Conservation (phyloP, 768 basidiomycete species). For the Boletus subcaerulescens region DNA sequence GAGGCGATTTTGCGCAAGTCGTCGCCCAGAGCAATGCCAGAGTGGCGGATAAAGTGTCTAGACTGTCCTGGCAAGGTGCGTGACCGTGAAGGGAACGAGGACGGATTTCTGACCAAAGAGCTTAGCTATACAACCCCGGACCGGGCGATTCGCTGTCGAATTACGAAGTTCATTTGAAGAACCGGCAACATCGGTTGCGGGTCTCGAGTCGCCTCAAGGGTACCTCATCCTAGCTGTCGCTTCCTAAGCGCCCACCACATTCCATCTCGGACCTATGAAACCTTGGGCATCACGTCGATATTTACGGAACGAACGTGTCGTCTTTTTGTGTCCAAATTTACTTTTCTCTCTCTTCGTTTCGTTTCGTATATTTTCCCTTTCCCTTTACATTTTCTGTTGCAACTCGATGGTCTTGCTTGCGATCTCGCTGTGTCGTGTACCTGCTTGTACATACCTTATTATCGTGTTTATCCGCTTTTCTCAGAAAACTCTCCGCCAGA, state of each 20-base stretch:
- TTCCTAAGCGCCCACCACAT: not conserved
- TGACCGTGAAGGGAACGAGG: not conserved
- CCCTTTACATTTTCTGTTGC: slow-evolving; percentile 1
- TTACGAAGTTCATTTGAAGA: slow-evolving; percentile 91
- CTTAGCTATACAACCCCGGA: slow-evolving; percentile 85
- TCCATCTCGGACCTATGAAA: slow-evolving; percentile 11
- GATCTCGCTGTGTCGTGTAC: slow-evolving; percentile 23
- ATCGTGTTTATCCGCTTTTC: slow-evolving; percentile 30
- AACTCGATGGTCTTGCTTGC: slow-evolving; percentile 21
- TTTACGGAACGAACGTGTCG: slow-evolving; percentile 13
- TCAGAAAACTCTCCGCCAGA: not conserved
- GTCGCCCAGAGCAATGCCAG: slow-evolving; percentile 52
- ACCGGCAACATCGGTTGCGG: slow-evolving; percentile 72
- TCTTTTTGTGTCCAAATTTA: slow-evolving; percentile 7
- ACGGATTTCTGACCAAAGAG: not conserved
- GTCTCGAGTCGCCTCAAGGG: slow-evolving; percentile 54
- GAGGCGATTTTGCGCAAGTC: slow-evolving; percentile 68
- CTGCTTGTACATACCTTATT: slow-evolving; percentile 38
- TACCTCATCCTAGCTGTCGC: slow-evolving; percentile 19
- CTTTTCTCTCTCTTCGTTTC: not conserved
- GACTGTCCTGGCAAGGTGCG: slow-evolving; percentile 91
- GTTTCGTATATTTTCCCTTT: not conserved
- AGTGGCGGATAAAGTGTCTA: slow-evolving; percentile 89
- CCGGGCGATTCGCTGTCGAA: slow-evolving; percentile 83
- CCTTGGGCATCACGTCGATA: slow-evolving; percentile 9